phyloP scores from a whole-genome alignment of 2,329 filamentous ascomycete genomes.

The Zymoseptoria pseudotritici region DNA sequence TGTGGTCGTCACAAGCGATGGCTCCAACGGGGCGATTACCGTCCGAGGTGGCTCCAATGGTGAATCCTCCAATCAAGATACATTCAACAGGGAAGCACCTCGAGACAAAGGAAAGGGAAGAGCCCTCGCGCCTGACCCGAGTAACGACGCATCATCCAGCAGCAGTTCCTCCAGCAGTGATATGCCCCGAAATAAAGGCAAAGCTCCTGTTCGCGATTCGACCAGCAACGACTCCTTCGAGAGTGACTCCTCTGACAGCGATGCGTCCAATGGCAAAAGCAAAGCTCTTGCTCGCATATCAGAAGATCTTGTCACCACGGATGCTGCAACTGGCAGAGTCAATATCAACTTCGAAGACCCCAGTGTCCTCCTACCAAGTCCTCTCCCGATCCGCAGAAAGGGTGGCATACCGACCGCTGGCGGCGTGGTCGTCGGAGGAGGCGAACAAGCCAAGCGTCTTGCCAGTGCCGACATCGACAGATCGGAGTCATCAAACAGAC shows the following conservation, averaged over 20 bases:
- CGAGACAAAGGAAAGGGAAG: constrained; percentile 10
- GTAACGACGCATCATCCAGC: background rate
- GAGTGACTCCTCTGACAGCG: background rate
- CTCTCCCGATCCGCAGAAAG: background rate
- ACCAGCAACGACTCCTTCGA: background rate
- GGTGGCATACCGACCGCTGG: background rate
- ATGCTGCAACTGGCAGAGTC: background rate
- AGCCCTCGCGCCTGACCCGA: background rate
- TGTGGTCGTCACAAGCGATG: background rate
- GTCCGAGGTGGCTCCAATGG: background rate
- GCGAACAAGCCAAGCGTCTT: background rate
- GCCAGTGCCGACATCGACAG: background rate
- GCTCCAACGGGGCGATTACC: background rate
- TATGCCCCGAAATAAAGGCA: background rate
- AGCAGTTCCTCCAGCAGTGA: background rate
- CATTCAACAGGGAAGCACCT: background rate
- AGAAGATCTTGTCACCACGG: background rate
- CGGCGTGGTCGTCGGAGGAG: background rate
- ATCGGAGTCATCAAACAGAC: background rate
- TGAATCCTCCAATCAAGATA: background rate
- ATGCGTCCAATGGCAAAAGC: background rate
- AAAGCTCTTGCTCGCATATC: background rate
- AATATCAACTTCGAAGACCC: background rate
- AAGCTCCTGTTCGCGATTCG: background rate
- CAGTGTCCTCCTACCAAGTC: background rate